Percentiles rank a stretch among this genome's conserved stretches.
These are phyloP conservation scores for Vaccinium macrocarpon DNA, from an alignment of 148 eudicot genomes.

Conservation along the genomic window DNA sequence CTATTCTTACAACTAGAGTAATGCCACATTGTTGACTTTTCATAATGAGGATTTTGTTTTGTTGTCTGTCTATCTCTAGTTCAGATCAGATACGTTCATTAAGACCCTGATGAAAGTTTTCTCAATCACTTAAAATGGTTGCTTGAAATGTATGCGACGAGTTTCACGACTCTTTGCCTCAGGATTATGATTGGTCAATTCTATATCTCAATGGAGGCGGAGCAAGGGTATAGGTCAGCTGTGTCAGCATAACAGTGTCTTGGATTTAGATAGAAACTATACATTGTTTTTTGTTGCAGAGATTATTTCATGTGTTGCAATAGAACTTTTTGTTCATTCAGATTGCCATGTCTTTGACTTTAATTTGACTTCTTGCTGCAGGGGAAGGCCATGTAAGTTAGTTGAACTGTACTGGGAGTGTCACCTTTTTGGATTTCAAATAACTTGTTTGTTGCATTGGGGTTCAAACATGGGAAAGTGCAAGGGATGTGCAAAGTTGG, in stretches of 20 bases:
- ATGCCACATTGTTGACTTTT: neutral
- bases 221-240: neutral
- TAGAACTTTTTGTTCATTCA: neutral
- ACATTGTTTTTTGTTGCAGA: neutral
- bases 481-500: slow-evolving; percentile 45
- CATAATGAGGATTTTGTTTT: neutral
- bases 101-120: neutral
- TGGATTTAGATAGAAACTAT: neutral
- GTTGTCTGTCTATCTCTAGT: neutral
- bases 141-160: neutral
- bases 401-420: slow-evolving; percentile 21
- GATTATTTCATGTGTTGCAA: neutral
- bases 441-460: slow-evolving; percentile 27
- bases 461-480: slow-evolving; percentile 54
- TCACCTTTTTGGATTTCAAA: slow-evolving; percentile 19
- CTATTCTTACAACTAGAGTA: neutral
- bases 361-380: slow-evolving; percentile 32
- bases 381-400: slow-evolving; percentile 63
- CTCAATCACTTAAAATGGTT: neutral
- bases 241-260: neutral
- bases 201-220: neutral
- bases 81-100: neutral
- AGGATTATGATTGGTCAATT: neutral
- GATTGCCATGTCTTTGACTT: neutral
- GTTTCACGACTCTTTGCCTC: neutral